Percentiles rank a stretch among this genome's conserved stretches.
Evolutionary conservation across 805 yeast species (phyloP).

Genomic region (Suhomyces prunicola): DNA sequence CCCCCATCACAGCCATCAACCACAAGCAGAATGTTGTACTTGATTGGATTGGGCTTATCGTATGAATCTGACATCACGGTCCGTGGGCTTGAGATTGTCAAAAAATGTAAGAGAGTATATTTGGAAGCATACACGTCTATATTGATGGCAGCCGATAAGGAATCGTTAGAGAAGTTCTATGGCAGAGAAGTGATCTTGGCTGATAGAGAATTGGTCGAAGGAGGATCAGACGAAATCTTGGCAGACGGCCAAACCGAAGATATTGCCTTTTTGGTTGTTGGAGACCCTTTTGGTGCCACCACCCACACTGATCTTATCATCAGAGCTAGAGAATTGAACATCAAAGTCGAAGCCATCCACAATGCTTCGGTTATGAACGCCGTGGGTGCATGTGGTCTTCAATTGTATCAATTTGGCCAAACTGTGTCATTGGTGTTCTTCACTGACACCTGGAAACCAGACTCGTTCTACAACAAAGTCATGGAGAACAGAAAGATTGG

Average conservation of each 20-base stretch:
- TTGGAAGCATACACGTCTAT: conserved; percentile 94
- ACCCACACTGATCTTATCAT: conserved; percentile 93
- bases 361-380: conserved; percentile 98
- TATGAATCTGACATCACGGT: conserved; percentile 89
- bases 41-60: conserved; percentile 89
- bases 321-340: conserved; percentile 82
- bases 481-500: conserved; percentile 89
- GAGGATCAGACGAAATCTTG: conserved; percentile 80
- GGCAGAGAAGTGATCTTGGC: conserved; percentile 85
- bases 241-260: conserved; percentile 76
- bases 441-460: conserved; percentile 95
- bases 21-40: conserved; percentile 63
- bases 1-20: background rate
- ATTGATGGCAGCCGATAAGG: conserved; percentile 84
- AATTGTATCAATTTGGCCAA: conserved; percentile 92
- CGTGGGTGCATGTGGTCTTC: conserved; percentile 96
- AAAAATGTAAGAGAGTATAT: conserved; percentile 83
- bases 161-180: conserved; percentile 73
- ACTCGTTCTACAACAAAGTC: conserved; percentile 85
- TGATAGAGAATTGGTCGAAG: conserved; percentile 91
- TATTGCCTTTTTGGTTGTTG: conserved; percentile 92
- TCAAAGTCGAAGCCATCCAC: conserved; percentile 79
- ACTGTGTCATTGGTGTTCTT: conserved; percentile 95
- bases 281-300: conserved; percentile 97
- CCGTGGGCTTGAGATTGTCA: conserved; percentile 84